phyloP scores from a whole-genome alignment of 306 rosid species.

The Alnus glutinosa region DNA sequence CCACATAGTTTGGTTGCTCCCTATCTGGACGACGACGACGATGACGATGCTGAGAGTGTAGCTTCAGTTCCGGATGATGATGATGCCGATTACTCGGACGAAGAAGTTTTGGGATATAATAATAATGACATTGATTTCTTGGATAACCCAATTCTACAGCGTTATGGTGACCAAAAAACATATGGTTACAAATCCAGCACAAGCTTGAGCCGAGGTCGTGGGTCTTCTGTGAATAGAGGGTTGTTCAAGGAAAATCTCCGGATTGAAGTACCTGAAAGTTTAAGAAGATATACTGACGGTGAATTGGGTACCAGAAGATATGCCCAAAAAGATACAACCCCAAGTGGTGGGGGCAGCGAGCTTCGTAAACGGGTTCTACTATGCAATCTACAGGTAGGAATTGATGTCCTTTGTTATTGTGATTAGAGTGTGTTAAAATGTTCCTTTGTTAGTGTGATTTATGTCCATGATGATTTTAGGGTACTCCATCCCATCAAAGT shows the following conservation, averaged over 20 bases:
- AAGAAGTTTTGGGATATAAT: slow-evolving; percentile 38
- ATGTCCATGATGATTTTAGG: slow-evolving; percentile 33
- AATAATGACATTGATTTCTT: slow-evolving; percentile 31
- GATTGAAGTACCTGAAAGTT: slow-evolving; percentile 58
- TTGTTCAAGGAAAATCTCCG: slow-evolving; percentile 52
- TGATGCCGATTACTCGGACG: slow-evolving; percentile 50
- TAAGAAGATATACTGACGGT: slow-evolving; percentile 72
- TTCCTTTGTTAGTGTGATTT: background rate
- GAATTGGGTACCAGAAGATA: slow-evolving; percentile 46
- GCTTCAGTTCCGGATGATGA: slow-evolving; percentile 48
- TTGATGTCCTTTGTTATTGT: background rate
- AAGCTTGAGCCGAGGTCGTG: background rate
- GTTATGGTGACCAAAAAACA: slow-evolving; percentile 58
- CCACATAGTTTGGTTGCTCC: slow-evolving; percentile 47
- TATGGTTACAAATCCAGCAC: slow-evolving; percentile 29
- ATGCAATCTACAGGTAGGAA: slow-evolving; percentile 39
- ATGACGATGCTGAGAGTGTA: slow-evolving; percentile 43
- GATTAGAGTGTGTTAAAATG: background rate
- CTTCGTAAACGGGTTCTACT: slow-evolving; percentile 47
- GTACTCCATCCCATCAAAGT: slow-evolving; percentile 36
- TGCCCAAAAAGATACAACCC: slow-evolving; percentile 54
- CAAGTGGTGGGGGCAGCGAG: slow-evolving; percentile 38
- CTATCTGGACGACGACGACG: slow-evolving; percentile 30
- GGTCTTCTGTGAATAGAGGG: slow-evolving; percentile 52
- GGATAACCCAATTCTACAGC: slow-evolving; percentile 38